A percentile compares a stretch with the other conserved stretches of the same genome.
Conservation (phyloP, 768 basidiomycete genomes). For the Polyporus arcularius region DNA sequence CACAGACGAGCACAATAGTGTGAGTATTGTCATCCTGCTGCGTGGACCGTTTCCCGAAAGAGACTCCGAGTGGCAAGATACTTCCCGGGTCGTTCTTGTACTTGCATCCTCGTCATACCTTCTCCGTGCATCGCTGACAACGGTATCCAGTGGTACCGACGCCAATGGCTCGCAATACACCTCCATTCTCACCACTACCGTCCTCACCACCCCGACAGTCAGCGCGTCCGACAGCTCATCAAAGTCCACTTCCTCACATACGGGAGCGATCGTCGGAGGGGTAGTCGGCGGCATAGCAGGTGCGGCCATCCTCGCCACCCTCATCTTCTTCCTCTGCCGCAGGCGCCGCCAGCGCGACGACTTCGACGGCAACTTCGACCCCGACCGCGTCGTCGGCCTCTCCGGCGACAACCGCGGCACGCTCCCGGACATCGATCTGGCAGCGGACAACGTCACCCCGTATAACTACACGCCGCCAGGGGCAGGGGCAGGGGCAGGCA, state of each 20-base stretch:
- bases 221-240: slow-evolving; percentile 6
- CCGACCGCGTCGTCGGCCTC: slow-evolving; percentile 41
- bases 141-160: slow-evolving; percentile 19
- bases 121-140: neutral
- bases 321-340: slow-evolving; percentile 29
- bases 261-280: slow-evolving; percentile 34
- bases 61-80: no score
- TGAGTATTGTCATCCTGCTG: slow-evolving; percentile 8
- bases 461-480: slow-evolving; percentile 24
- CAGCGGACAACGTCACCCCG: slow-evolving; percentile 22
- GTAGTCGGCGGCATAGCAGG: slow-evolving; percentile 33
- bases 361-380: slow-evolving; percentile 53
- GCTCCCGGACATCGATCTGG: slow-evolving; percentile 24
- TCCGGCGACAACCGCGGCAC: slow-evolving; percentile 25
- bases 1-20: slow-evolving; percentile 19
- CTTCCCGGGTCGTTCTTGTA: no score
- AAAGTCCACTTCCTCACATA: slow-evolving; percentile 22
- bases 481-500: neutral
- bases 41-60: no score
- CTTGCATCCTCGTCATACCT: neutral
- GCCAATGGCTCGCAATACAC: slow-evolving; percentile 22
- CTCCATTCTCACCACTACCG: slow-evolving; percentile 16
- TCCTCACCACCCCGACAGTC: slow-evolving; percentile 18
- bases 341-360: slow-evolving; percentile 35
- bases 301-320: slow-evolving; percentile 24